Conservation (phyloP, 257 asterid genomes). For the Avicennia marina region DNA sequence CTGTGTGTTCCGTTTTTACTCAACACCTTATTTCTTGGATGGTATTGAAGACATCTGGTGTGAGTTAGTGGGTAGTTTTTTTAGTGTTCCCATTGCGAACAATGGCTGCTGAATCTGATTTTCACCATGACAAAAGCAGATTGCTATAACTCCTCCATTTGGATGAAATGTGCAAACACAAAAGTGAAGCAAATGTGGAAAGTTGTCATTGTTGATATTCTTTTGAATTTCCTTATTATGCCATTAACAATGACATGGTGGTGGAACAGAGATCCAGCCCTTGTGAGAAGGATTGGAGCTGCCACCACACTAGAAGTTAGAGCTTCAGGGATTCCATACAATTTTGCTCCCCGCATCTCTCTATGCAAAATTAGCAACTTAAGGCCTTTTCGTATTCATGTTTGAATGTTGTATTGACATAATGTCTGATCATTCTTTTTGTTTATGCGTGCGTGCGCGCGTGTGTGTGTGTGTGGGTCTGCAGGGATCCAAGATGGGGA, state of each 20-base stretch:
- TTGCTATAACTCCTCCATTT: background rate
- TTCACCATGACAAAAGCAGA: background rate
- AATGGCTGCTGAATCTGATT: too few relatives aligned
- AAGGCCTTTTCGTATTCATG: background rate
- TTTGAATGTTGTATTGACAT: background rate
- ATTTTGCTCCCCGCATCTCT: constrained; percentile 74
- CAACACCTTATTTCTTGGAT: too few relatives aligned
- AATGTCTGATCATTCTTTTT: background rate
- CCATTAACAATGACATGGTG: background rate
- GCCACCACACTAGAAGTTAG: constrained; percentile 80
- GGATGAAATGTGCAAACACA: background rate
- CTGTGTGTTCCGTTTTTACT: too few relatives aligned
- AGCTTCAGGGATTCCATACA: constrained; percentile 73
- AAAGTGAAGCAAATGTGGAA: background rate
- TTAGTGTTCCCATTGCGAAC: background rate
- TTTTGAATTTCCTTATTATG: background rate
- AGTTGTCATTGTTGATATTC: background rate
- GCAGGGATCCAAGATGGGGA: constrained; percentile 97
- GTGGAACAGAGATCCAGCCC: constrained; percentile 53
- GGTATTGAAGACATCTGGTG: background rate
- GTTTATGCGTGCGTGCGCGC: too few relatives aligned
- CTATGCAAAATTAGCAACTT: constrained; percentile 23
- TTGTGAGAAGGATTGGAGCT: constrained; percentile 67
- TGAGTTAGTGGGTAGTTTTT: too few relatives aligned
- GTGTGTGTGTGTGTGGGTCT: too few relatives aligned